Evolutionary conservation across 176 grass and related monocot genomes (phyloP).

Genomic region (Juncus effusus): DNA sequence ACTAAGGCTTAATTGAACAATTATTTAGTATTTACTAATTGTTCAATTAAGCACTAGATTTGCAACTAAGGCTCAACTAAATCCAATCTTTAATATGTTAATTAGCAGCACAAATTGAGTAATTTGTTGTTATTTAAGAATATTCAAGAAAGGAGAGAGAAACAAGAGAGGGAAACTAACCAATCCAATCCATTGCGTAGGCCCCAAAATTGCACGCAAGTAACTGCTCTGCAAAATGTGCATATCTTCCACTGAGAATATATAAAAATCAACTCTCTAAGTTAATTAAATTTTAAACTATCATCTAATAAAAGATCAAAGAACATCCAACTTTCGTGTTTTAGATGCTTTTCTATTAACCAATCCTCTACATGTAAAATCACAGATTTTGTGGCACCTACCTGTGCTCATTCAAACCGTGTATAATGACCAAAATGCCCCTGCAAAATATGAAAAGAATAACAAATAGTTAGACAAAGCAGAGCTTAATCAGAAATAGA

Average conservation of each 20-base stretch:
- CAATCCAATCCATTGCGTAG: slow-evolving; percentile 98
- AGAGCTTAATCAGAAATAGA: slow-evolving; percentile 1
- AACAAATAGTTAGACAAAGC: slow-evolving; percentile 14
- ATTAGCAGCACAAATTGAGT: no score
- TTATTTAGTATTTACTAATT: no score
- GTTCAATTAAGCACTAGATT: no score
- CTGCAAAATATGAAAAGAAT: slow-evolving; percentile 40
- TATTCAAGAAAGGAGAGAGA: no score
- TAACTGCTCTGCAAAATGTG: slow-evolving; percentile 84
- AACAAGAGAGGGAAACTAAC: slow-evolving; percentile 29
- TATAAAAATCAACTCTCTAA: slow-evolving; percentile 15
- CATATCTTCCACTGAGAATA: slow-evolving; percentile 75
- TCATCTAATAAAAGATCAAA: no score
- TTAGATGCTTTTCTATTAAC: slow-evolving; percentile 1
- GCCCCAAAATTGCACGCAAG: slow-evolving; percentile 79
- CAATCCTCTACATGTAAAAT: neutral
- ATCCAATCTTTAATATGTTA: no score
- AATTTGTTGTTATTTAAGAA: no score
- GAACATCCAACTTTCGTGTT: no score
- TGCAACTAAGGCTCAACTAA: no score
- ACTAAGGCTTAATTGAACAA: no score
- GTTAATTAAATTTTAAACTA: no score
- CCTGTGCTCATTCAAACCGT: slow-evolving; percentile 98
- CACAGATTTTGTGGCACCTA: slow-evolving; percentile 9
- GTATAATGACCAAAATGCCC: slow-evolving; percentile 80